Conservation (phyloP, 2,329 filamentous ascomycete genomes). For the Moelleriella libera region DNA sequence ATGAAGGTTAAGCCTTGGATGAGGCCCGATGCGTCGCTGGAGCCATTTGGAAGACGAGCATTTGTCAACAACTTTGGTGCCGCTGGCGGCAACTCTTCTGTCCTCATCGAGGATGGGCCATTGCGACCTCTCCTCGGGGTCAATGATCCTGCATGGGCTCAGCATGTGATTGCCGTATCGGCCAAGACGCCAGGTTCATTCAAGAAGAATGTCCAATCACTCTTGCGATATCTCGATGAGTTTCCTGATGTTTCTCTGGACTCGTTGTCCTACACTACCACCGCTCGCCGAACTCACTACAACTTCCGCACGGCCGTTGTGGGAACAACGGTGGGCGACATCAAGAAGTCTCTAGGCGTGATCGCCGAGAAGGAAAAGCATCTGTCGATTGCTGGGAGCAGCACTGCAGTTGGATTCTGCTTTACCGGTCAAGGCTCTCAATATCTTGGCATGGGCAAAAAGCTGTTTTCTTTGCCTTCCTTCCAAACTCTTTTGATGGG, state of each 20-base stretch:
- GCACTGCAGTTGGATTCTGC: conserved; percentile 20
- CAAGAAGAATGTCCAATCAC: conserved; percentile 39
- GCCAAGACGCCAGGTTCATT: conserved; percentile 42
- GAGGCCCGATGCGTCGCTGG: conserved; percentile 20
- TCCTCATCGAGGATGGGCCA: conserved; percentile 50
- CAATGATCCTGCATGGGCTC: conserved; percentile 34
- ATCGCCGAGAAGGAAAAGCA: background rate
- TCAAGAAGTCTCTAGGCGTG: conserved; percentile 1
- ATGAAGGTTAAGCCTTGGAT: conserved; percentile 35
- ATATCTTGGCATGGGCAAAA: conserved; percentile 14
- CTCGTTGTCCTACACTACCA: conserved; percentile 52
- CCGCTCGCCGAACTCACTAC: conserved; percentile 49
- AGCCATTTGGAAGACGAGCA: conserved; percentile 26
- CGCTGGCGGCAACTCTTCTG: conserved; percentile 56
- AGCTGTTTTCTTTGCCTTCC: conserved; percentile 16
- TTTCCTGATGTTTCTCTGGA: conserved; percentile 37
- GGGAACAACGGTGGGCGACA: conserved; percentile 9
- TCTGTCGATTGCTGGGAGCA: background rate
- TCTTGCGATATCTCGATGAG: conserved; percentile 38
- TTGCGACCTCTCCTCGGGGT: conserved; percentile 25
- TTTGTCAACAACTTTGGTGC: conserved; percentile 59
- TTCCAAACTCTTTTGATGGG: conserved; percentile 19
- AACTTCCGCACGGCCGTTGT: conserved; percentile 38
- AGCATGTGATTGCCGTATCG: conserved; percentile 44
- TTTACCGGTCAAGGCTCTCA: conserved; percentile 32